phyloP scores from a whole-genome alignment of 2,329 filamentous ascomycete species.

The Calonectria pseudoreteaudii region DNA sequence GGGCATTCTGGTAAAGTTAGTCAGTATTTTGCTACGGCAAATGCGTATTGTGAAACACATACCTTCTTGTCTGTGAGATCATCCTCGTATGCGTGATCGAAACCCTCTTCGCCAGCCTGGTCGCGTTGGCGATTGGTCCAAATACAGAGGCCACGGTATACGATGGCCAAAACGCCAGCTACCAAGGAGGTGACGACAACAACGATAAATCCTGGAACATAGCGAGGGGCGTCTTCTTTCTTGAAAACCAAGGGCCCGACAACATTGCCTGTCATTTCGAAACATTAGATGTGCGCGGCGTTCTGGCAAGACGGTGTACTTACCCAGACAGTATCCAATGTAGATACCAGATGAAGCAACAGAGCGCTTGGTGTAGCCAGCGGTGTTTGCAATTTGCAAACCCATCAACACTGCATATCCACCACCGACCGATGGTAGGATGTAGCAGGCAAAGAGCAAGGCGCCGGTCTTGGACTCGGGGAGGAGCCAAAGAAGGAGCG shows the following conservation, averaged over 20 bases:
- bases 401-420: slow-evolving; percentile 60
- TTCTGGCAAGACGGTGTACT: background rate
- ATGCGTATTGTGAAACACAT: background rate
- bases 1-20: slow-evolving; percentile 22
- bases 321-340: slow-evolving; percentile 62
- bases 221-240: slow-evolving; percentile 53
- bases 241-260: slow-evolving; percentile 57
- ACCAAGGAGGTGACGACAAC: slow-evolving; percentile 49
- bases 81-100: slow-evolving; percentile 65
- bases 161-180: slow-evolving; percentile 50
- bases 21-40: accelerated
- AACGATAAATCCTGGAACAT: slow-evolving; percentile 52
- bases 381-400: slow-evolving; percentile 59
- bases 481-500: slow-evolving; percentile 33
- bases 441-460: slow-evolving; percentile 61
- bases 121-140: slow-evolving; percentile 58
- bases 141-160: slow-evolving; percentile 58
- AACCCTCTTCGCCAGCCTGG: slow-evolving; percentile 58
- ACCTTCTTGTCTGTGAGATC: slow-evolving; percentile 59
- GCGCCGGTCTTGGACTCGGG: slow-evolving; percentile 47
- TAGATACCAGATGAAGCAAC: slow-evolving; percentile 61
- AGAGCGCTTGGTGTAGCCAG: slow-evolving; percentile 63
- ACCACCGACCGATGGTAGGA: slow-evolving; percentile 57
- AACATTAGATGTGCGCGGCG: background rate
- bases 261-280: slow-evolving; percentile 48